Base-by-base conservation (phyloP, 2,329 filamentous ascomycete species). In the Penicillium sp. region DNA sequence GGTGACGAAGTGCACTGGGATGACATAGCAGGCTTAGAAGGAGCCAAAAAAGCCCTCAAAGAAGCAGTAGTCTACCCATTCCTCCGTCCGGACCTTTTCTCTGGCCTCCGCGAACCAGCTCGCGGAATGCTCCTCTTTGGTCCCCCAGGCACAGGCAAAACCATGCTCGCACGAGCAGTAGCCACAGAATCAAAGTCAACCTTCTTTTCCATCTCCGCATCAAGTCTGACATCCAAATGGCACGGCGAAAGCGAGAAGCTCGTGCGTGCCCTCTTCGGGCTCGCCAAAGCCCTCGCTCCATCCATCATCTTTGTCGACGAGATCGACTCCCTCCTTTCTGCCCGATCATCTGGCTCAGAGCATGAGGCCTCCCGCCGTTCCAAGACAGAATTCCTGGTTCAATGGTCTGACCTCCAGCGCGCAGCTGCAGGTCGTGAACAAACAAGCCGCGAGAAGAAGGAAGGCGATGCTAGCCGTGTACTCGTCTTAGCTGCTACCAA, bases 291-390 rank as follows among this genome's bases (percentile, higher is more conserved):
- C 35, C 81, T 97, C 42, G 91, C 94, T 0, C 94, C 94, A 0
- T 94, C 89, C 58, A 97, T 99, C 70, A 97, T 99, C 56, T 99
- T 99, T 65, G 91, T 99, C 5, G 94, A 99, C 67, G 94, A 99
- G 71, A 99, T 99, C 60, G 94, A 99, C 72, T 96, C 92, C 0
- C 78, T 99, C 0, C 81, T 99, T 0, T 96, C 91, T 0, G 86
- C 91, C 16, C 82, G 94, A 49, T 90, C 90, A 0, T 87, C 87
- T 1, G 71, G 73, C 3, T 88, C 90, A 1, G 94, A 97, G 68
- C 90, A 97, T 66, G 94, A 99, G 75, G 91, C 94, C 0, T 96
- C 91, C 0, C 82, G 93, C 55, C 84, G 94, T 53, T 96, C 97
- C 69, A 99, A 99, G 76, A 99, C 94, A 0, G 94, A 99, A 69